Evolutionary conservation across 805 yeast genomes (phyloP), one percentile per base, ranked within the genome.

Genomic region (Saturnispora besseyi): DNA sequence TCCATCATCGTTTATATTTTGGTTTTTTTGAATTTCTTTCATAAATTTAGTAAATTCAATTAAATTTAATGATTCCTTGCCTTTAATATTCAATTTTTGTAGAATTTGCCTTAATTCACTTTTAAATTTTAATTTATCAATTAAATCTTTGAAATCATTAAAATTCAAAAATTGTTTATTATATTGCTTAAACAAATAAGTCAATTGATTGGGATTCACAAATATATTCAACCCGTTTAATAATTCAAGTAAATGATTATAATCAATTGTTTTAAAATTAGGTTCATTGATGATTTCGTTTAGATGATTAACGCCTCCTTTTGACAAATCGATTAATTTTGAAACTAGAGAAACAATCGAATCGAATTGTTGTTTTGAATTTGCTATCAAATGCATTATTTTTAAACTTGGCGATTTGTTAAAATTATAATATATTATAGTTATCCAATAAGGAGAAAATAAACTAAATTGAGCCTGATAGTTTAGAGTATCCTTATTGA

Each of bases 401-500:
- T 87, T 86, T 42, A 87, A 69, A 61, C 44, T 44, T 1, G 48
- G 46, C 2, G 76, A 72, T 49, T 76, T 79, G 5, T 77, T 71
- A 6, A 75, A 72, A 54, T 78, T 75, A 50, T 73, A 77, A 61
- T 87, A 91, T 11, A 88, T 78, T 31, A 91, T 76, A 0, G 96
- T 82, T 0, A 87, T 74, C 99, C 99, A 91, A 48, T 75, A 77
- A 46, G 83, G 88, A 33, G 78, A 69, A 1, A 89, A 77, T 1
- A 88, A 76, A 34, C 84, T 81, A 56, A 87, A 78, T 63, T 89
- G 96, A 60, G 90, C 96, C 53, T 96, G 69, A 61, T 89, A 91
- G 56, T 87, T 87, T 33, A 77, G 75, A 1, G 96, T 96, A 57
- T 84, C 87, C 58, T 84, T 86, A 21, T 74, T 76, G 3, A 82